phyloP scores from a whole-genome alignment of 768 basidiomycete genomes.

The Podaxis sp. region DNA sequence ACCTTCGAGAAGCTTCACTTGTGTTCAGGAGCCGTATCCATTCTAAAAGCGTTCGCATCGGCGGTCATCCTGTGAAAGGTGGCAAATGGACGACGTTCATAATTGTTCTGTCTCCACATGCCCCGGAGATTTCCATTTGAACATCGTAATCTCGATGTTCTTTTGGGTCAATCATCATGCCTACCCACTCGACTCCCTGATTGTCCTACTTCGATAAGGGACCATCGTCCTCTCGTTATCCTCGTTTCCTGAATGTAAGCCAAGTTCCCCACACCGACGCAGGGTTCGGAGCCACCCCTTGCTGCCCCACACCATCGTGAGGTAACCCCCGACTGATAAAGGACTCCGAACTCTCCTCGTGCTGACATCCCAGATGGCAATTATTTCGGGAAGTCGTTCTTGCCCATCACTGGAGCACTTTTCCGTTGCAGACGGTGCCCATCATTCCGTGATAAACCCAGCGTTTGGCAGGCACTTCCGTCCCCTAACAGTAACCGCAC shows the following conservation, averaged over 20 bases:
- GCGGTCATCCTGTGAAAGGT: conserved; percentile 4
- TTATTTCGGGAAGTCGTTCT: neutral
- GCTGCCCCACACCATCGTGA: neutral
- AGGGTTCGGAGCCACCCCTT: neutral
- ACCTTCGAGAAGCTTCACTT: neutral
- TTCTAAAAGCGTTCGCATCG: neutral
- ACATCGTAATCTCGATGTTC: neutral
- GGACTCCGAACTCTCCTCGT: neutral
- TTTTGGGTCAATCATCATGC: conserved; percentile 2
- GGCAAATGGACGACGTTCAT: neutral
- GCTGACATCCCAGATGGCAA: neutral
- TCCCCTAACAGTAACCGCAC: neutral
- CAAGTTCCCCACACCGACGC: neutral
- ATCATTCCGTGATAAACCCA: conserved; percentile 5
- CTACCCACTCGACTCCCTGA: neutral
- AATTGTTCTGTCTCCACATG: neutral
- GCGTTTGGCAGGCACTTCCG: conserved; percentile 2
- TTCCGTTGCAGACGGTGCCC: neutral
- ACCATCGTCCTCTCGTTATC: neutral
- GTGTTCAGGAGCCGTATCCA: neutral
- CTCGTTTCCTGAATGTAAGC: neutral
- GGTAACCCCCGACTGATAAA: neutral
- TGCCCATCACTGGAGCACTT: neutral
- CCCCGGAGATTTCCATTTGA: conserved; percentile 6
- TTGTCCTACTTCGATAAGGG: conserved; percentile 3